A percentile compares a stretch with the other conserved stretches of the same genome.
These are phyloP conservation scores for Cubamyces lactineus DNA, from an alignment of 768 basidiomycete genomes.

Conservation along the genomic window DNA sequence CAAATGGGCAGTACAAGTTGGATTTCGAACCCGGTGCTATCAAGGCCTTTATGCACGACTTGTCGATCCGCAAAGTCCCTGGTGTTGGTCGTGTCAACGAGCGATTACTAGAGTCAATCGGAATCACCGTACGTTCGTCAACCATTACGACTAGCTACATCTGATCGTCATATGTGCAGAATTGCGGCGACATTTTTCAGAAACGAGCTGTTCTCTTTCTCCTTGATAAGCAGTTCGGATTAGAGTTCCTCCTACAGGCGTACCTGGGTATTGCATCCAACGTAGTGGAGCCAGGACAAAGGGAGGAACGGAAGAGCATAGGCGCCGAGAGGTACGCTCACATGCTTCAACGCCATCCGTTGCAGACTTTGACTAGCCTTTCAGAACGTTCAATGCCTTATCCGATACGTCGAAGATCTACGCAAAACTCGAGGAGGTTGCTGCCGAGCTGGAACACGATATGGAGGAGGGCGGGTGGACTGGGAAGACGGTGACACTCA, in stretches of 20 bases:
- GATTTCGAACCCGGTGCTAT: constrained; percentile 66
- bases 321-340: constrained; percentile 77
- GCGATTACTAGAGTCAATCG: constrained; percentile 81
- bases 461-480: constrained; percentile 80
- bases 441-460: constrained; percentile 80
- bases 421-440: constrained; percentile 77
- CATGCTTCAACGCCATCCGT: neutral
- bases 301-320: constrained; percentile 90
- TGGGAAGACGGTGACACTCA: constrained; percentile 88
- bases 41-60: constrained; percentile 73
- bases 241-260: constrained; percentile 72
- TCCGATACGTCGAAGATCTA: constrained; percentile 68
- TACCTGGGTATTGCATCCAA: constrained; percentile 90
- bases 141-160: too few species aligned
- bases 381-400: constrained; percentile 77
- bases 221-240: constrained; percentile 88
- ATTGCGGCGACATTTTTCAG: constrained; percentile 85
- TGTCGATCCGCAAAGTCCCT: constrained; percentile 86
- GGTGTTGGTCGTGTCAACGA: constrained; percentile 93
- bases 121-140: constrained; percentile 66
- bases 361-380: neutral
- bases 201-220: constrained; percentile 74
- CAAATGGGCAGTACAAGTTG: constrained; percentile 87
- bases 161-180: constrained; percentile 46
- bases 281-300: constrained; percentile 67